Base-by-base conservation (phyloP, 495 filamentous ascomycete genomes). In the Parathielavia hyrcaniae region DNA sequence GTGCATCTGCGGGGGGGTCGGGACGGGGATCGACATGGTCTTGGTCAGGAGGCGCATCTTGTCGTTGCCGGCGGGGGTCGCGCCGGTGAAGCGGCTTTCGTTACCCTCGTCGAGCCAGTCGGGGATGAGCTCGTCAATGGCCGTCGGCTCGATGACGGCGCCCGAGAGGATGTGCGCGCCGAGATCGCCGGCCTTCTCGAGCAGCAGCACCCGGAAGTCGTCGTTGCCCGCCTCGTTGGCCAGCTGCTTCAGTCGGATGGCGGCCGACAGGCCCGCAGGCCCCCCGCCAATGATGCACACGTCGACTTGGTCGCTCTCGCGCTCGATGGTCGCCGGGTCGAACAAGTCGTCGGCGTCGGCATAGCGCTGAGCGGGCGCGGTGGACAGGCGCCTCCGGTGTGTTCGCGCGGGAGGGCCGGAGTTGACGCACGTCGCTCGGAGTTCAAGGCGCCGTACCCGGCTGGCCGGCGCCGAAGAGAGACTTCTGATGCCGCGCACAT, bases 241-340 rank as follows among this genome's bases (percentile, higher is more conserved):
- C 17, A 97, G 80, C 72, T 99, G 95, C 73, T 97, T 97, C 50
- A 99, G 71, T 51, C 89, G 85, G 67, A 99, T 99, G 20, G 92
- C 95, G 51, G 93, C 91, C 55, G 87, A 84, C 59, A 99, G 81
- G 58, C 93, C 93, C 51, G 93, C 89, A 47, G 93, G 93, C 34
- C 93, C 91, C 66, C 92, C 93, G 65, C 93, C 93, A 39, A 99
- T 83, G 70, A 99, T 97, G 67, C 90, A 95, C 11, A 97, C 92
- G 73, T 97, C 93, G 20, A 97, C 93, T 69, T 95, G 74, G 63
- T 97, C 93, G 52, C 81, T 87, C 73, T 97, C 93, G 56, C 93
- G 83, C 48, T 96, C 90, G 52, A 88, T 72, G 59, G 81, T 77
- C 36, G 77, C 76, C 9, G 86, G 86, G 68, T 95, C 88, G 60